These are phyloP conservation scores for Rosa rugosa DNA, from an alignment of 306 rosid species.

Conservation along the genomic window DNA sequence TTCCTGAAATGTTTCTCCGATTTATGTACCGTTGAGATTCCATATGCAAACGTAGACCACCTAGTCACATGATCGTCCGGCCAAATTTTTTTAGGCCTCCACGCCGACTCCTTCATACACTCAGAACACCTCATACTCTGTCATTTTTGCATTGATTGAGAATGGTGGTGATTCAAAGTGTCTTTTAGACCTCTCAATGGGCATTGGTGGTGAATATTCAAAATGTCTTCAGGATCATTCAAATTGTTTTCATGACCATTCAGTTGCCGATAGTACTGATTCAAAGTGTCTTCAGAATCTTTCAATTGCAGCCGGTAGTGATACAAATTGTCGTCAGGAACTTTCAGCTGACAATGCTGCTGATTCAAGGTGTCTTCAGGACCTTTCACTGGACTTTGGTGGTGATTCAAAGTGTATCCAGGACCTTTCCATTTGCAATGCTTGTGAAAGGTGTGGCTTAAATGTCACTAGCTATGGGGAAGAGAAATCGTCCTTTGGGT, in stretches of 20 bases:
- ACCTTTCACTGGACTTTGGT: not conserved
- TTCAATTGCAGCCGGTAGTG: conserved; percentile 1
- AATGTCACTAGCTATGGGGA: not conserved
- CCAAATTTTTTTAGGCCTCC: conserved; percentile 22
- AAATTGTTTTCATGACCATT: not conserved
- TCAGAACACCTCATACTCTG: not conserved
- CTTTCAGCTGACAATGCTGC: conserved; percentile 2
- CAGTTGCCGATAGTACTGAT: not conserved
- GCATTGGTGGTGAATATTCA: not conserved
- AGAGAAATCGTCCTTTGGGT: conserved; percentile 11
- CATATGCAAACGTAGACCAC: conserved; percentile 18
- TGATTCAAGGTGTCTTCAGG: conserved; percentile 4
- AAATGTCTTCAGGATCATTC: not conserved
- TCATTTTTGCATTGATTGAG: not conserved
- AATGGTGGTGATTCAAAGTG: conserved; percentile 12
- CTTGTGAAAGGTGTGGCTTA: conserved; percentile 7
- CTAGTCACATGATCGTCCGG: conserved; percentile 37
- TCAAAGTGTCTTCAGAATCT: conserved; percentile 11
- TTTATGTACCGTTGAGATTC: conserved; percentile 30
- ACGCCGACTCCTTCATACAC: not conserved
- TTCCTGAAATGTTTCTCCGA: conserved; percentile 36
- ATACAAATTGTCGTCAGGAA: conserved; percentile 9
- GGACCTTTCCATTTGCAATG: not conserved
- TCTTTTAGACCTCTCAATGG: conserved; percentile 2
- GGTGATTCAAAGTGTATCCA: conserved; percentile 9